These are phyloP conservation scores for Xylaria nigripes DNA, from an alignment of 495 filamentous ascomycete species.

Conservation along the genomic window DNA sequence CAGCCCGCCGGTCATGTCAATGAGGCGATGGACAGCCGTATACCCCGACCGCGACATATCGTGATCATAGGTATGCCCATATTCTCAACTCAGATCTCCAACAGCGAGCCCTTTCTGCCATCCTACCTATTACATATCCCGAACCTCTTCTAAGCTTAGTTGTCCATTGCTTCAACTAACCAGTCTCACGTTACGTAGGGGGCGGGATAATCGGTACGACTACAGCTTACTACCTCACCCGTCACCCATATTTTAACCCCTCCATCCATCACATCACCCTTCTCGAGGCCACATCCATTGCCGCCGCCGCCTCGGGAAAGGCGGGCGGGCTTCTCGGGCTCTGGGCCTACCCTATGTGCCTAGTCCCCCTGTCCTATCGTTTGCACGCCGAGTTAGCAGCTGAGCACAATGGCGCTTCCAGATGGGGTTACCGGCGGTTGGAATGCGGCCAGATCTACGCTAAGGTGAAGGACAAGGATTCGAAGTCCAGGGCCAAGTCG, in stretches of 20 bases:
- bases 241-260: slow-evolving; percentile 77
- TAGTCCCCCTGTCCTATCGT: slow-evolving; percentile 80
- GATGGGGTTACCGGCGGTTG: slow-evolving; percentile 83
- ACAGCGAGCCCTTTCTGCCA: not conserved
- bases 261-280: slow-evolving; percentile 71
- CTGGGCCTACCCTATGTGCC: slow-evolving; percentile 83
- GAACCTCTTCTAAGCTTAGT: too few species aligned
- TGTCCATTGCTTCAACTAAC: not conserved
- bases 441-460: slow-evolving; percentile 66
- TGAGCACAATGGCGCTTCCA: slow-evolving; percentile 69
- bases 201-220: slow-evolving; percentile 94
- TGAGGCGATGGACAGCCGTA: slow-evolving; percentile 23
- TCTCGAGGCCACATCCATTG: slow-evolving; percentile 80
- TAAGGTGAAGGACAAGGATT: slow-evolving; percentile 35
- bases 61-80: slow-evolving; percentile 58
- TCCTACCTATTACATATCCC: not conserved
- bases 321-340: slow-evolving; percentile 83
- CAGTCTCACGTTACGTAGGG: slow-evolving; percentile 40
- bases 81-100: not conserved
- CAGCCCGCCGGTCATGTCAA: slow-evolving; percentile 22
- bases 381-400: slow-evolving; percentile 78
- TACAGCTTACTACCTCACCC: slow-evolving; percentile 86
- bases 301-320: slow-evolving; percentile 89
- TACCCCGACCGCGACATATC: slow-evolving; percentile 47
- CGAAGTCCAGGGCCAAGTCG: slow-evolving; percentile 23